A percentile compares a stretch with the other conserved stretches of the same genome.
Conservation (phyloP, 164 flowering plant species). For the Paratinospora sagittata region DNA sequence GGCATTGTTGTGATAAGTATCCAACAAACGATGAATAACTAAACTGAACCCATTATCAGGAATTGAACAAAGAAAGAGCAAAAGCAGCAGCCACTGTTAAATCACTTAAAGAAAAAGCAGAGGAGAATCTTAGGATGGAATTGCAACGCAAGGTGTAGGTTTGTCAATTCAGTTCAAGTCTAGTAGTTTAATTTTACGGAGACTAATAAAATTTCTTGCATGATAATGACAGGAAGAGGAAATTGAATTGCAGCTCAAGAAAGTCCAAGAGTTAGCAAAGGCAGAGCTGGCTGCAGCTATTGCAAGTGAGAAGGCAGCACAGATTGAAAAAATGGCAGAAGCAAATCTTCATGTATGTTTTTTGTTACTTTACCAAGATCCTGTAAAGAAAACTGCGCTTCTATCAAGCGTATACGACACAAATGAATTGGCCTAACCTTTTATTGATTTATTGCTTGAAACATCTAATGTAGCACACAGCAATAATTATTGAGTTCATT, state of each 20-base stretch:
- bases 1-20: not conserved
- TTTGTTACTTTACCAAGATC: not conserved
- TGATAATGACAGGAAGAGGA: slow-evolving; percentile 59
- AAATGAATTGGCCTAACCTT: not conserved
- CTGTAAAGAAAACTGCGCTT: too few relatives aligned
- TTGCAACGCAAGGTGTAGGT: slow-evolving; percentile 66
- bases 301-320: slow-evolving; percentile 86
- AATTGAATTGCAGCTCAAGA: slow-evolving; percentile 55
- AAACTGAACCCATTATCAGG: slow-evolving; percentile 36
- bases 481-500: not conserved
- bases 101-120: slow-evolving; percentile 74
- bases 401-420: not conserved
- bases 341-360: slow-evolving; percentile 79
- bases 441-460: not conserved
- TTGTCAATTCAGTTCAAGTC: slow-evolving; percentile 1
- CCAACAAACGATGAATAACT: not conserved
- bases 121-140: slow-evolving; percentile 65
- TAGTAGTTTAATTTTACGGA: not conserved
- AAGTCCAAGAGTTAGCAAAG: slow-evolving; percentile 64
- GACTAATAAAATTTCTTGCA: slow-evolving; percentile 8
- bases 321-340: slow-evolving; percentile 88
- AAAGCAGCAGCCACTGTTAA: slow-evolving; percentile 71
- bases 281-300: slow-evolving; percentile 82
- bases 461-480: not conserved
- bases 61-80: slow-evolving; percentile 67